Evolutionary conservation across 331 rosid species (phyloP), one percentile per base, ranked within the genome.

Genomic region (Pyrus hybrid): DNA sequence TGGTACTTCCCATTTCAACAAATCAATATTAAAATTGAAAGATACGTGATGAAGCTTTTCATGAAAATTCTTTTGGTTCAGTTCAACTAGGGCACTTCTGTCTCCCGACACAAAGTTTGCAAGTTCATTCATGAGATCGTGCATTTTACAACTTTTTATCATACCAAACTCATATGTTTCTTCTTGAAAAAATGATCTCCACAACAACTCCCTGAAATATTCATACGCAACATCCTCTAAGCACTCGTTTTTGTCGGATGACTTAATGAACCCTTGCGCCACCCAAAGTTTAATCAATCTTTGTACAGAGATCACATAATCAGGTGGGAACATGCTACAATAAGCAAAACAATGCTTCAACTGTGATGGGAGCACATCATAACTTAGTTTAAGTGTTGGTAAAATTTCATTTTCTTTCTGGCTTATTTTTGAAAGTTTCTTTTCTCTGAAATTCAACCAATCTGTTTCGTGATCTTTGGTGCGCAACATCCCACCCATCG

Each of bases 341-440:
- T 76, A 86, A 11, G 81, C 79, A 76, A 84, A 86, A 29, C 85
- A 88, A 5, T 56, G 75, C 69, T 82, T 83, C 41, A 83, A 67
- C 57, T 41, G 26, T 8, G 80, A 57, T 12, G 83, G 74, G 6
- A 84, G 71, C 12, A 77, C 68, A 28, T 74, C 64, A 67, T 83
- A 80, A 79, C 92, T 86, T 25, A 84, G 49, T 62, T 57, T 63
- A 12, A 47, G 20, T 5, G 20, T 47, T 5, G 53, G 6, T 14
- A 47, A 14, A 47, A 47, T 13, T 11, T 3, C 86, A 23, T 5
- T 0, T 22, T 60, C 69, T 22, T 79, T 11, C 21, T 68, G 68
- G 3, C 33, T 71, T n/a, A 63, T 14, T 17, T 2, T 28, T 3
- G 3, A 7, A 18, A 77, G 26, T n/a, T 77, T 75, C 0, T 30